Evolutionary conservation across 2,329 filamentous ascomycete species (phyloP).

Genomic region (Fusarium clavum): DNA sequence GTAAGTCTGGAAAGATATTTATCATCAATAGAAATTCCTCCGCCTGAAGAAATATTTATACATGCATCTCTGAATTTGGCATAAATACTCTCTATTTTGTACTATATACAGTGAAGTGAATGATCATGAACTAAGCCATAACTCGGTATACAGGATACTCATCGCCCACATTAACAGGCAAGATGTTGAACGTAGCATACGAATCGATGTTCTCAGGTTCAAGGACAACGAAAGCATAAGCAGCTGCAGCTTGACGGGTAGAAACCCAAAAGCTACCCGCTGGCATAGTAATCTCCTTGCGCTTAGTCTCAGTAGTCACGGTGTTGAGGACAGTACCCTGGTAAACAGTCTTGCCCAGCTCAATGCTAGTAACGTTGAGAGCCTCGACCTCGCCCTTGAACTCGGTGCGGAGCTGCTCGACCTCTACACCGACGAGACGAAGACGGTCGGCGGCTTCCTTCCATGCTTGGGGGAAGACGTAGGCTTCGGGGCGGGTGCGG

Average conservation of each 20-base stretch:
- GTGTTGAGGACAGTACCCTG: conserved; percentile 42
- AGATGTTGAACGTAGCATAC: conserved; percentile 43
- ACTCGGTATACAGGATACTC: conserved; percentile 48
- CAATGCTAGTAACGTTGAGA: conserved; percentile 35
- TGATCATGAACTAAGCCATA: background rate
- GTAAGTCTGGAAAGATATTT: background rate
- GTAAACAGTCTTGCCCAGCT: conserved; percentile 29
- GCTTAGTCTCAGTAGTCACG: conserved; percentile 33
- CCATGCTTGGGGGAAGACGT: conserved; percentile 46
- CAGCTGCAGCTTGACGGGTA: conserved; percentile 45
- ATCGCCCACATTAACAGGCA: conserved; percentile 40
- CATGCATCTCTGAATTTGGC: background rate
- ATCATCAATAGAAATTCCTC: background rate
- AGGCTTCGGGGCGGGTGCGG: conserved; percentile 43
- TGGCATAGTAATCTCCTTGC: conserved; percentile 39
- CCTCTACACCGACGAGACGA: conserved; percentile 36
- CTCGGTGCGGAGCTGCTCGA: conserved; percentile 36
- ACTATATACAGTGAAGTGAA: background rate
- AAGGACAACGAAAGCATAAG: conserved; percentile 43
- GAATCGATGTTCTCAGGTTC: conserved; percentile 47
- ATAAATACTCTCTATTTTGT: background rate
- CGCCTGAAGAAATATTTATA: background rate
- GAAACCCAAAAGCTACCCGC: conserved; percentile 45
- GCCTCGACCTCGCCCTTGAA: conserved; percentile 43
- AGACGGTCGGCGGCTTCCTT: conserved; percentile 43